Conservation (phyloP, 2,329 filamentous ascomycete genomes). For the Pseudogymnoascus sp. region DNA sequence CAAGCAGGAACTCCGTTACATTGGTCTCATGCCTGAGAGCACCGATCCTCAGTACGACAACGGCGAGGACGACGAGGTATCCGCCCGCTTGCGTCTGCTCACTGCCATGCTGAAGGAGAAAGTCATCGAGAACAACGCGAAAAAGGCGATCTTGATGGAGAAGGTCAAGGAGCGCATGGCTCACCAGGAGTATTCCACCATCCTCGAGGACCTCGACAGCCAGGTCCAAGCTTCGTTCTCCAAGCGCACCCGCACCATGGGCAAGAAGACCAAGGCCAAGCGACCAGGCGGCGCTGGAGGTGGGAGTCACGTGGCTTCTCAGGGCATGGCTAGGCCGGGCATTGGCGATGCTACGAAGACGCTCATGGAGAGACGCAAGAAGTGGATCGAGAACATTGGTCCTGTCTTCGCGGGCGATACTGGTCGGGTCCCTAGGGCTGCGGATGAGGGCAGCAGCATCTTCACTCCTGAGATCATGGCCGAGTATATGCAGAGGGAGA, state of each 20-base stretch:
- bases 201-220: conserved; percentile 89
- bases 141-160: conserved; percentile 78
- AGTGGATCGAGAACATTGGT: conserved; percentile 87
- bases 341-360: conserved; percentile 88
- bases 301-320: conserved; percentile 54
- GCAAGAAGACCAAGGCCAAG: conserved; percentile 89
- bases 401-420: conserved; percentile 73
- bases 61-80: conserved; percentile 89
- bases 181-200: conserved; percentile 92
- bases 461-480: conserved; percentile 69
- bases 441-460: conserved; percentile 59
- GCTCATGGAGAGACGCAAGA: conserved; percentile 80
- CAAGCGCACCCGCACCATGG: conserved; percentile 88
- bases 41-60: conserved; percentile 70
- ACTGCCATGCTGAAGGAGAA: conserved; percentile 77
- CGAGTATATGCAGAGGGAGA: conserved; percentile 63
- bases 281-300: conserved; percentile 67
- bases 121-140: conserved; percentile 80
- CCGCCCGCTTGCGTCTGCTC: conserved; percentile 76
- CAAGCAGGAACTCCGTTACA: conserved; percentile 82
- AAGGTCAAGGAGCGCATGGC: conserved; percentile 89
- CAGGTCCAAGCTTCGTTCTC: conserved; percentile 94
- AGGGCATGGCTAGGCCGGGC: conserved; percentile 61
- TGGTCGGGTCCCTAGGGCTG: conserved; percentile 57
- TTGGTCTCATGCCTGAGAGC: conserved; percentile 73